phyloP scores from a whole-genome alignment of 805 yeast species.

The Cyberlindnera euphorbiae region DNA sequence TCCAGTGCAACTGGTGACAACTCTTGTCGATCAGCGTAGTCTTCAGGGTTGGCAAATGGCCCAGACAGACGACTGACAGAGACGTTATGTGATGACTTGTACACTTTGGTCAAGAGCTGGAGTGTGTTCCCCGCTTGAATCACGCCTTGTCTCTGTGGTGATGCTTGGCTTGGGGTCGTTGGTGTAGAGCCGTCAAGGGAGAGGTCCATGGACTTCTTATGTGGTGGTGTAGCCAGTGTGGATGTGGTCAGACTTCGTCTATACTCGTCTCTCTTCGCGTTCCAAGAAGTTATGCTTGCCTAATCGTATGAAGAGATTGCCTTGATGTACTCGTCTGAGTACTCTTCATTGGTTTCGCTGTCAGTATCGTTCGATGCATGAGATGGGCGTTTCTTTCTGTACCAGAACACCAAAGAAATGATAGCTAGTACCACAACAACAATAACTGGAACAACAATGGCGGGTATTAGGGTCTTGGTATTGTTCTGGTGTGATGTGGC shows the following conservation, averaged over 20 bases:
- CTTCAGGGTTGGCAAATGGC: slow-evolving; percentile 25
- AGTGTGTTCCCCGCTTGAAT: slow-evolving; percentile 2
- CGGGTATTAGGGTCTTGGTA: slow-evolving; percentile 10
- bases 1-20: slow-evolving; percentile 13
- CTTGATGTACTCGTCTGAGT: slow-evolving; percentile 17
- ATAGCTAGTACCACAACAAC: slow-evolving; percentile 15
- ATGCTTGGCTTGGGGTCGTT: not conserved
- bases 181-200: slow-evolving; percentile 5
- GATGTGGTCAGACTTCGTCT: slow-evolving; percentile 6
- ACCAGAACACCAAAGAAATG: slow-evolving; percentile 10
- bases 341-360: slow-evolving; percentile 1
- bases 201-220: slow-evolving; percentile 1
- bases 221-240: not conserved
- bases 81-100: slow-evolving; percentile 1
- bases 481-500: slow-evolving; percentile 1
- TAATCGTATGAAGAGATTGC: slow-evolving; percentile 21
- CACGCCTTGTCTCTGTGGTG: slow-evolving; percentile 1
- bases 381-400: slow-evolving; percentile 7
- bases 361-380: slow-evolving; percentile 6
- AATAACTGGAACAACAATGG: slow-evolving; percentile 24
- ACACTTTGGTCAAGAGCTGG: slow-evolving; percentile 3
- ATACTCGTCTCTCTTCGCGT: slow-evolving; percentile 21
- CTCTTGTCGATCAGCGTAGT: slow-evolving; percentile 20
- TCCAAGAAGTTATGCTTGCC: slow-evolving; percentile 25
- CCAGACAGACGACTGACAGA: slow-evolving; percentile 3